Base-by-base conservation (phyloP, 2,329 filamentous ascomycete genomes). In the Ceratocystis colombiana region DNA sequence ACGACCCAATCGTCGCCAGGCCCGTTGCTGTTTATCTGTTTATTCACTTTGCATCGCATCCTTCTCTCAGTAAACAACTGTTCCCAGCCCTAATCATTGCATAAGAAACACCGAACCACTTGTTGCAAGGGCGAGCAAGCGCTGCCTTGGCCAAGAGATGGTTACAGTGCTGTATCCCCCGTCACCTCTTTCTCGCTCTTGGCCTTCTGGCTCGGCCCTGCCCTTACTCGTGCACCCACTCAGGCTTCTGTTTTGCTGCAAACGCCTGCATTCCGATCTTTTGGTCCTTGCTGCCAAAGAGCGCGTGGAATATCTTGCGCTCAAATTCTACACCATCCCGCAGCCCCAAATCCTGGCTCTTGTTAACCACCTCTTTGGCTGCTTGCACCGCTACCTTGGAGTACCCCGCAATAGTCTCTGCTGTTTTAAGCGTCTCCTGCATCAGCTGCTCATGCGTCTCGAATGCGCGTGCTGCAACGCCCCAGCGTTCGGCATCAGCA, bases 181-280 rank as follows among this genome's bases (percentile, higher is more conserved):
- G 28, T 59, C 6, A 44, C 17, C 44, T 37, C 25, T 59, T 41
- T 41, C 37, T 41, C 37, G 37, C 12, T 41, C 37, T 41, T 41
- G 37, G 12, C 37, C 10, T 12, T 41, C 37, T 41, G 37, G 12
- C 37, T 4, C 12, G 3, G 8, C 37, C 37, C 37, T 41, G 37
- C 3, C 37, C 37, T 59, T 67, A 70, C 68, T 69, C 59, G 45
- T 96, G 81, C 69, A 82, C 86, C 93, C 94, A 99, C 75, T 94
- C 86, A 0, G 94, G 79, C 82, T 95, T 95, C 79, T 89, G 85
- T 85, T 97, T 97, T 77, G 92, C 89, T 1, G 89, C 88, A 81
- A 99, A 99, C 12, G 94, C 94, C 75, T 87, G 87, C 94, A 97
- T 86, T 76, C 90, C 92, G 75, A 96, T 89, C 82, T 97, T 99